phyloP scores from a whole-genome alignment of 2,329 filamentous ascomycete species.

The Epichloe gansuensis region DNA sequence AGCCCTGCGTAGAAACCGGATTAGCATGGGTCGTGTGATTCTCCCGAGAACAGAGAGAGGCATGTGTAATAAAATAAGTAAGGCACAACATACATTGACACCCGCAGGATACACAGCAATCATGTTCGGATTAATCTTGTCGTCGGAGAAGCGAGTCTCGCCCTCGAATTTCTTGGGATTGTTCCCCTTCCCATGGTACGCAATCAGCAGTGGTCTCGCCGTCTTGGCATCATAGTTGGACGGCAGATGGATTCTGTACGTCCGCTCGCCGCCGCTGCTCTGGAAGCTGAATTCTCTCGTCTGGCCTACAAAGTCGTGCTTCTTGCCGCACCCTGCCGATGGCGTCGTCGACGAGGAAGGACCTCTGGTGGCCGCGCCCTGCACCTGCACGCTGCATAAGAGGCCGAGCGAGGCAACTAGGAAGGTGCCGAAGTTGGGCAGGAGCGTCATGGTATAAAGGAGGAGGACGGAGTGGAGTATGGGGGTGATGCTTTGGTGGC shows the following conservation, averaged over 20 bases:
- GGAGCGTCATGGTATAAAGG: neutral
- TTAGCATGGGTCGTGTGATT: too few relatives aligned
- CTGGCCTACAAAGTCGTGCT: slow-evolving; percentile 11
- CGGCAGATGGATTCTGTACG: slow-evolving; percentile 13
- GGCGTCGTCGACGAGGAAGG: neutral
- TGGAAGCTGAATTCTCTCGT: slow-evolving; percentile 12
- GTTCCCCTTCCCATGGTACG: slow-evolving; percentile 31
- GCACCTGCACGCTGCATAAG: neutral
- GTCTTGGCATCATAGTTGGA: slow-evolving; percentile 19
- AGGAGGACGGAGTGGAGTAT: too few relatives aligned
- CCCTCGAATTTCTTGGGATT: slow-evolving; percentile 22
- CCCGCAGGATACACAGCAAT: slow-evolving; percentile 34
- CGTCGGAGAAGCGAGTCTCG: slow-evolving; percentile 23
- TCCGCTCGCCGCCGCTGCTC: slow-evolving; percentile 10
- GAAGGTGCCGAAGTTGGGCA: neutral
- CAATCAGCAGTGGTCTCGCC: slow-evolving; percentile 29
- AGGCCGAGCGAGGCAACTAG: neutral
- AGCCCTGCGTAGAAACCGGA: slow-evolving; percentile 13
- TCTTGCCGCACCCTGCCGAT: slow-evolving; percentile 9
- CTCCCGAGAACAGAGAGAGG: too few relatives aligned
- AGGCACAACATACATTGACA: slow-evolving; percentile 16
- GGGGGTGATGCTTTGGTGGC: too few relatives aligned
- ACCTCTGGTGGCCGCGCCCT: neutral
- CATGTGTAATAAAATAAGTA: too few relatives aligned
- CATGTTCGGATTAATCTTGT: slow-evolving; percentile 22